A percentile compares a stretch with the other conserved stretches of the same genome.
Conservation (phyloP, 371 early-diverging fungal genomes). For the Fennellomyces sp. region DNA sequence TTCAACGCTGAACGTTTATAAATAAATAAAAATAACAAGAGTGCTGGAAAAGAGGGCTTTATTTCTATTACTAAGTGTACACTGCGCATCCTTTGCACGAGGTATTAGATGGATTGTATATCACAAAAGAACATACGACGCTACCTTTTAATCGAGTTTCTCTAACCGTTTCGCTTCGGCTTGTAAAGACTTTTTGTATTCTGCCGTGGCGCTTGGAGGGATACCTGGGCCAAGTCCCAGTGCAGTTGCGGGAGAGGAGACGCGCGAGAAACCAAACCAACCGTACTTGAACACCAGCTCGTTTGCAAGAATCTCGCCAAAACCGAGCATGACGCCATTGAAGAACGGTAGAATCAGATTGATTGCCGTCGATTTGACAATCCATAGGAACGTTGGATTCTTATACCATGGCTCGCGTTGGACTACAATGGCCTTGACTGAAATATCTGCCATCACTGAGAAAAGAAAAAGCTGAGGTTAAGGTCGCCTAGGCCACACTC, state of each 20-base stretch:
- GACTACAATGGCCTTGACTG: slow-evolving; percentile 13
- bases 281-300: slow-evolving; percentile 78
- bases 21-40: no score
- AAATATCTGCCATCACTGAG: slow-evolving; percentile 7
- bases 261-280: slow-evolving; percentile 59
- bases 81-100: no score
- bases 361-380: slow-evolving; percentile 54
- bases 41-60: no score
- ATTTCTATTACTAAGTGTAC: no score
- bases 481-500: no score
- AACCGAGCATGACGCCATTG: slow-evolving; percentile 81
- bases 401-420: slow-evolving; percentile 48
- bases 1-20: no score
- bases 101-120: no score
- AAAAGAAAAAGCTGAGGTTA: no score
- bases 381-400: slow-evolving; percentile 44
- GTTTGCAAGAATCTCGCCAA: slow-evolving; percentile 85
- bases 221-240: slow-evolving; percentile 30
- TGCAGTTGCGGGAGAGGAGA: slow-evolving; percentile 20
- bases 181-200: slow-evolving; percentile 39
- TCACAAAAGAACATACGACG: no score
- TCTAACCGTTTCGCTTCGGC: slow-evolving; percentile 28
- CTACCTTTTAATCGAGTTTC: no score
- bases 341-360: slow-evolving; percentile 75
- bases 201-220: slow-evolving; percentile 42